Percentiles rank a stretch among this genome's conserved stretches.
phyloP scores from a whole-genome alignment of 345 rosid species.

The Mercurialis annua region DNA sequence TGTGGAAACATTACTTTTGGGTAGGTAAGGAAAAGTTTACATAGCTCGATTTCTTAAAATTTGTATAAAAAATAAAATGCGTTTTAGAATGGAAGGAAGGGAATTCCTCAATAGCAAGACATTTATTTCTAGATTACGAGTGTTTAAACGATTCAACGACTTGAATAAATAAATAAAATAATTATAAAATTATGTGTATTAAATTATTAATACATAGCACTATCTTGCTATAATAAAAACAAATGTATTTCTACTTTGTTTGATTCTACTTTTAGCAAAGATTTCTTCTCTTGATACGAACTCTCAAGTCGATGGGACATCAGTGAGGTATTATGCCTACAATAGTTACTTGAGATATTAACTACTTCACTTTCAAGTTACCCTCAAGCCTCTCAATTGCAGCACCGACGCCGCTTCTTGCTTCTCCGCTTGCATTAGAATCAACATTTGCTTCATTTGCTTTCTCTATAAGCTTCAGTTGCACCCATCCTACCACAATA shows the following conservation, averaged over 20 bases:
- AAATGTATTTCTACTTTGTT: background rate
- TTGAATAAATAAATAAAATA: no score
- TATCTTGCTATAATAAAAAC: no score
- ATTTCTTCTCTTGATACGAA: background rate
- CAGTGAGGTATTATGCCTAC: background rate
- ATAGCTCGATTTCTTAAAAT: no score
- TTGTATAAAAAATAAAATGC: no score
- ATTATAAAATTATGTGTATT: no score
- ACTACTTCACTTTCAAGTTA: slow-evolving; percentile 37
- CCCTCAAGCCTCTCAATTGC: slow-evolving; percentile 81
- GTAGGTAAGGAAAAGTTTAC: no score
- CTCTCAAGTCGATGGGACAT: background rate
- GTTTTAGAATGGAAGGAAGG: no score
- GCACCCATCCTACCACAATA: slow-evolving; percentile 68
- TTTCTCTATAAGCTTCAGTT: slow-evolving; percentile 80
- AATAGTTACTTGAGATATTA: slow-evolving; percentile 1
- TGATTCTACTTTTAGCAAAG: background rate
- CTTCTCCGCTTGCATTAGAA: slow-evolving; percentile 29
- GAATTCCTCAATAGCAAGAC: no score
- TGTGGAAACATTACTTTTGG: no score
- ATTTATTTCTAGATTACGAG: no score
- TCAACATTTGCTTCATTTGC: slow-evolving; percentile 58
- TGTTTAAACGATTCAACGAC: no score
- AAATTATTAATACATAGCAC: no score
- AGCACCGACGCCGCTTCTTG: slow-evolving; percentile 66